Conservation (phyloP, 2,329 filamentous ascomycete genomes). For the Claviceps sp. region DNA sequence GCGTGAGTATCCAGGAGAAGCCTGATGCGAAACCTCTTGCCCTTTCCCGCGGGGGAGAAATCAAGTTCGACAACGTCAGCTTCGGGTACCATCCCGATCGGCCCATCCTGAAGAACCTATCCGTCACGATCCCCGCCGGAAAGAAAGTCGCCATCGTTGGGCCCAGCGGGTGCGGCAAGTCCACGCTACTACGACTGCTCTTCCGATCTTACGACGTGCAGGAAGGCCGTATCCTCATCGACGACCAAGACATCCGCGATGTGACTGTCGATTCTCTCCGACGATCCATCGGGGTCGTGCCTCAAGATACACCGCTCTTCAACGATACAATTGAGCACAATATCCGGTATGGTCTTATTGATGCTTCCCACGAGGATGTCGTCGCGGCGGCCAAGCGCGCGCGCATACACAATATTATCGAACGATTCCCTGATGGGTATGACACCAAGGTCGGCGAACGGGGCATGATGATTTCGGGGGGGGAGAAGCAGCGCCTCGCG, state of each 20-base stretch:
- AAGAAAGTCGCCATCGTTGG: conserved; percentile 95
- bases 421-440: conserved; percentile 75
- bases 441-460: conserved; percentile 84
- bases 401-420: conserved; percentile 71
- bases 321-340: conserved; percentile 95
- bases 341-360: conserved; percentile 79
- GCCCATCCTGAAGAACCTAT: conserved; percentile 75
- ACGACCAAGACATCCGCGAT: conserved; percentile 81
- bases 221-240: conserved; percentile 71
- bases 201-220: conserved; percentile 94
- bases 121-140: conserved; percentile 80
- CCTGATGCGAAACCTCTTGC: conserved; percentile 59
- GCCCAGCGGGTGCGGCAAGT: conserved; percentile 91
- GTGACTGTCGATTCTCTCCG: conserved; percentile 74
- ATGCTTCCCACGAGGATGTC: conserved; percentile 60
- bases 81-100: conserved; percentile 85
- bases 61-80: conserved; percentile 85
- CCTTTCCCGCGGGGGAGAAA: conserved; percentile 69
- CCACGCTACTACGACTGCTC: conserved; percentile 75
- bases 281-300: conserved; percentile 81
- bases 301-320: conserved; percentile 93
- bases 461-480: conserved; percentile 91
- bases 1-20: conserved; percentile 70
- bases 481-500: conserved; percentile 84
- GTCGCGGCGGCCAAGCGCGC: conserved; percentile 67